Conservation (phyloP, 2,329 filamentous ascomycete species). For the Arthrobotrys pseudoclavata region DNA sequence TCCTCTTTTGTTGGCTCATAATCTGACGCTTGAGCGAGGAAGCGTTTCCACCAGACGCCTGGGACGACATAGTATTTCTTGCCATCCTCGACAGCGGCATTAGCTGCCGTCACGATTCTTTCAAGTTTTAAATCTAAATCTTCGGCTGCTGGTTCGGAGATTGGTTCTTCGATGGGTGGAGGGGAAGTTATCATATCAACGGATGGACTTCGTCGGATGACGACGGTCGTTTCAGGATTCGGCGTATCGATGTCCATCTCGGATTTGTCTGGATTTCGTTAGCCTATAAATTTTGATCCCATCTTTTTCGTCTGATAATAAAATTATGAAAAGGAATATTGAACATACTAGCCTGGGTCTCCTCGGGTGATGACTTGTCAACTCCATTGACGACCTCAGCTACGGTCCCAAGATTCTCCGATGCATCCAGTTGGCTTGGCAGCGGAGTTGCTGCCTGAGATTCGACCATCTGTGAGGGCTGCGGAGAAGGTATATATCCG, state of each 20-base stretch:
- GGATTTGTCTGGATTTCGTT: conserved; percentile 21
- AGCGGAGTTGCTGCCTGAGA: conserved; percentile 55
- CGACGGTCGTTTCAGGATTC: conserved; percentile 13
- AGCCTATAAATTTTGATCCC: neutral
- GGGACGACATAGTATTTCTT: conserved; percentile 84
- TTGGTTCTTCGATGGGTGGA: conserved; percentile 39
- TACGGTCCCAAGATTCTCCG: conserved; percentile 6
- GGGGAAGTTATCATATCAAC: conserved; percentile 56
- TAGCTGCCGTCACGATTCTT: conserved; percentile 70
- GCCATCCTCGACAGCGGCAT: conserved; percentile 75
- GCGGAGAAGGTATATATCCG: conserved; percentile 50
- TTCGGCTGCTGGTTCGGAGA: conserved; percentile 7
- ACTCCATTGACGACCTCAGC: conserved; percentile 21
- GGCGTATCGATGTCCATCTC: conserved; percentile 54
- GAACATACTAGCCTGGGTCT: conserved; percentile 36
- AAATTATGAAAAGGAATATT: neutral
- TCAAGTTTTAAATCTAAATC: conserved; percentile 78
- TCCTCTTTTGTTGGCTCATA: conserved; percentile 64
- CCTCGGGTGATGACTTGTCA: conserved; percentile 4
- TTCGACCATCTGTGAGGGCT: conserved; percentile 59
- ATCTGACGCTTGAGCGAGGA: conserved; percentile 72
- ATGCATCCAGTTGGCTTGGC: conserved; percentile 46
- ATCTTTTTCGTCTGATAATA: neutral
- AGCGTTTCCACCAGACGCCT: conserved; percentile 80
- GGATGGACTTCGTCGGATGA: conserved; percentile 50